A percentile compares a stretch with the other conserved stretches of the same genome.
Conservation (phyloP, 345 rosid genomes). For the thale cress (Arabidopsis thaliana) region DNA sequence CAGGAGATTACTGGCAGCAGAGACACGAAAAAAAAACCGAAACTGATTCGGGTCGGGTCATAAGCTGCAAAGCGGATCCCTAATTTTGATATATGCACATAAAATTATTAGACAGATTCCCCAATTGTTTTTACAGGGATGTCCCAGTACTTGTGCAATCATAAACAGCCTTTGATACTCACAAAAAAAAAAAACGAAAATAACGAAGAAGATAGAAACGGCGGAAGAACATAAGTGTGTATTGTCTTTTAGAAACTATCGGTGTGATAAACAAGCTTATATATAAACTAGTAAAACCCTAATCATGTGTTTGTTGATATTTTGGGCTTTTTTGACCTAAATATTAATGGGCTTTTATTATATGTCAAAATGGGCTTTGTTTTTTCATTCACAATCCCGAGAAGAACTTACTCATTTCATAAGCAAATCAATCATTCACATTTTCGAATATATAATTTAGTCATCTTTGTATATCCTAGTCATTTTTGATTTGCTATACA, state of each 20-base stretch:
- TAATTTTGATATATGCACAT: conserved; percentile 43
- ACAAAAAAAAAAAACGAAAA: not conserved
- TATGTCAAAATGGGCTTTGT: not conserved
- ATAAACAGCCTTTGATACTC: not conserved
- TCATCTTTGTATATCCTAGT: too few species aligned
- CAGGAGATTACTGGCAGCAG: conserved; percentile 51
- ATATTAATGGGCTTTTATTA: not conserved
- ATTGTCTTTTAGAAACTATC: rapidly evolving
- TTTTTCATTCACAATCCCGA: too few species aligned
- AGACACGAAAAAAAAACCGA: conserved; percentile 18
- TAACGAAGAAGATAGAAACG: not conserved
- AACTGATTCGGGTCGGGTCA: conserved; percentile 30
- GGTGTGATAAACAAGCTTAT: not conserved
- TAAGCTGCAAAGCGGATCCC: conserved; percentile 51
- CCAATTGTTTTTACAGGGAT: conserved; percentile 31
- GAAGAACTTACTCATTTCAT: too few species aligned
- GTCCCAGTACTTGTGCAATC: conserved; percentile 50
- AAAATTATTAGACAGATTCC: conserved; percentile 43
- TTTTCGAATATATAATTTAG: too few species aligned
- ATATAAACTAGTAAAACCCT: conserved; percentile 33
- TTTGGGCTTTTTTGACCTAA: not conserved
- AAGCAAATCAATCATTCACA: too few species aligned
- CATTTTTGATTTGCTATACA: too few species aligned
- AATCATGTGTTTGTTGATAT: not conserved
- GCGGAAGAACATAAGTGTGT: not conserved